phyloP scores from a whole-genome alignment of 768 basidiomycete genomes.

The Tylopilus felleus region DNA sequence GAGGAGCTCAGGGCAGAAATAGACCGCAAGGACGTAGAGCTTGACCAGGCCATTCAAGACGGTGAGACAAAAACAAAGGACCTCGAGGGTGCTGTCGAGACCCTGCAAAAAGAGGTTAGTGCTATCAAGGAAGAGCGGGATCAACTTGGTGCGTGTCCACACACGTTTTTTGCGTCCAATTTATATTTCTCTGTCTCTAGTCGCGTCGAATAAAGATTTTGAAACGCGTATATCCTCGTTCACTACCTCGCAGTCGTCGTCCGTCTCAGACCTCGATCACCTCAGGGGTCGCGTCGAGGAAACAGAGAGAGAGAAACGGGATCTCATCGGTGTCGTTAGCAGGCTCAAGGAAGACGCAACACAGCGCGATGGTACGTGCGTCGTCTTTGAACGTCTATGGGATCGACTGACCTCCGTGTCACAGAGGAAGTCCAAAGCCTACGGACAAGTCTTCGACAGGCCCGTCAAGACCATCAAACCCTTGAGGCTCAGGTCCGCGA shows the following conservation, averaged over 20 bases:
- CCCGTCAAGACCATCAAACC: slow-evolving; percentile 66
- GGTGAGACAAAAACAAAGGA: slow-evolving; percentile 60
- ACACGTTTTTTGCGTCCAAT: neutral
- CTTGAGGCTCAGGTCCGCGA: slow-evolving; percentile 70
- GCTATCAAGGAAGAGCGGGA: slow-evolving; percentile 60
- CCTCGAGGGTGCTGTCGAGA: slow-evolving; percentile 50
- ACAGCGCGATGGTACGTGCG: slow-evolving; percentile 66
- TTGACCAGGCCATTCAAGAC: slow-evolving; percentile 83
- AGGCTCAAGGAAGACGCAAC: slow-evolving; percentile 72
- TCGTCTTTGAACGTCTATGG: neutral
- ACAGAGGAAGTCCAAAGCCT: slow-evolving; percentile 71
- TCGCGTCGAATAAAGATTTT: slow-evolving; percentile 43
- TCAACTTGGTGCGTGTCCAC: slow-evolving; percentile 53
- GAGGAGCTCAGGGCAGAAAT: slow-evolving; percentile 68
- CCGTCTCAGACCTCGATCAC: slow-evolving; percentile 57
- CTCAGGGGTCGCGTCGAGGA: slow-evolving; percentile 66
- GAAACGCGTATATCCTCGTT: slow-evolving; percentile 56
- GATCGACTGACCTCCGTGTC: neutral
- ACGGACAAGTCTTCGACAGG: slow-evolving; percentile 66
- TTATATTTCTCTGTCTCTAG: slow-evolving; percentile 32
- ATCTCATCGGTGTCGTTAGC: slow-evolving; percentile 79
- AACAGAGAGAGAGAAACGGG: slow-evolving; percentile 86
- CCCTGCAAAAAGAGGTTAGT: slow-evolving; percentile 52
- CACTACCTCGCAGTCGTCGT: slow-evolving; percentile 56
- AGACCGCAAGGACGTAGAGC: slow-evolving; percentile 74